Conservation (phyloP, 352 stramenopile species). For the Phytophthora citrophthora region DNA sequence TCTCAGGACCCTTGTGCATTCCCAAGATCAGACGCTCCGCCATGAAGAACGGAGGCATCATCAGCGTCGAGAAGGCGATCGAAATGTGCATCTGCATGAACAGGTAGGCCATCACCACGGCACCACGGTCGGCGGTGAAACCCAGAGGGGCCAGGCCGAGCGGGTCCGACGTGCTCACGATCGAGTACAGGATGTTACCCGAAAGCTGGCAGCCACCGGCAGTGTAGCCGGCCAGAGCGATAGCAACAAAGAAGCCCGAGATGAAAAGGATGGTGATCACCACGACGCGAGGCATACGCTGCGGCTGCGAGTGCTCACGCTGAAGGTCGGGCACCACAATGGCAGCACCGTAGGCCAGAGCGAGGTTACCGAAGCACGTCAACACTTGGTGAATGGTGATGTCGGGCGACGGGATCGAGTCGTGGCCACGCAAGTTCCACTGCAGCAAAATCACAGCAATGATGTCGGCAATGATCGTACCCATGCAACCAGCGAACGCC, state of each 20-base stretch:
- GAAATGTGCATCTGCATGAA: no score
- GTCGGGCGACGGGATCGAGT: not conserved
- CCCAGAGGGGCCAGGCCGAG: no score
- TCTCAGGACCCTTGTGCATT: no score
- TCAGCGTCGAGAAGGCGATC: slow-evolving; percentile 26
- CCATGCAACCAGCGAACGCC: not conserved
- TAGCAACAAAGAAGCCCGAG: not conserved
- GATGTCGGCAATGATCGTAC: not conserved
- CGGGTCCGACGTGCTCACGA: slow-evolving; percentile 2
- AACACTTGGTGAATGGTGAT: not conserved
- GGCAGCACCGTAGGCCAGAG: not conserved
- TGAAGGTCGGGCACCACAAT: slow-evolving; percentile 20
- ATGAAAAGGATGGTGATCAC: not conserved
- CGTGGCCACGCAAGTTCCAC: not conserved
- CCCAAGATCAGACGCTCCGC: no score
- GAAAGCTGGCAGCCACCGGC: no score
- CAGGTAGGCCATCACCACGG: no score
- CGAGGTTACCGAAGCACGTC: not conserved
- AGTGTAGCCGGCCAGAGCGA: not conserved
- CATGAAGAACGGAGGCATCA: slow-evolving; percentile 29
- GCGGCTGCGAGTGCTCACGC: slow-evolving; percentile 54
- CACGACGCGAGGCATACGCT: slow-evolving; percentile 38
- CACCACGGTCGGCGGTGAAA: no score
- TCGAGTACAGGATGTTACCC: slow-evolving; percentile 52
- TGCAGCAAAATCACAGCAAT: not conserved